Percentiles rank a stretch among this genome's conserved stretches.
Evolutionary conservation across 176 grass and related monocot genomes (phyloP).

Genomic region (Stipa capillata): DNA sequence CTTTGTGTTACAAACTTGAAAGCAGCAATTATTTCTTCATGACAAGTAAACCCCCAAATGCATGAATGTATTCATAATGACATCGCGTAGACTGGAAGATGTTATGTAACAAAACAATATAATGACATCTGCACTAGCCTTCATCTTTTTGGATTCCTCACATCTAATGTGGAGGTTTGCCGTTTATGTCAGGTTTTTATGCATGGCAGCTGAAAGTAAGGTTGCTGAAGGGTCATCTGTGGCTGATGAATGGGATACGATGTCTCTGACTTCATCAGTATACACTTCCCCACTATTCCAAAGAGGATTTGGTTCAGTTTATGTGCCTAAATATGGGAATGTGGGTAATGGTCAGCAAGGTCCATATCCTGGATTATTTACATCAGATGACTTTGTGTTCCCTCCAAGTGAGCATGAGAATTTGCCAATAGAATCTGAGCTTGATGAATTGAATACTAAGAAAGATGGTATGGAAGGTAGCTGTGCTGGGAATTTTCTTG

Average conservation of each 20-base stretch:
- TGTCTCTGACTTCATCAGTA: conserved; percentile 45
- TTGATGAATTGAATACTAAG: conserved; percentile 14
- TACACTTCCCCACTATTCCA: conserved; percentile 42
- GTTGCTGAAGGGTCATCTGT: conserved; percentile 10
- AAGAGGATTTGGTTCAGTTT: conserved; percentile 15
- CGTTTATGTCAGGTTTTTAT: conserved; percentile 25
- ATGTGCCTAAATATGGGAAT: conserved; percentile 19
- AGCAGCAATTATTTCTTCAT: not conserved
- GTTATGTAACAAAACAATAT: not conserved
- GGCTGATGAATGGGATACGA: conserved; percentile 45
- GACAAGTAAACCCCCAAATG: not conserved
- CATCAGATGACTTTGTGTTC: conserved; percentile 65
- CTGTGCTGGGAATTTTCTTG: conserved; percentile 18
- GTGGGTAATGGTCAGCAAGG: not conserved
- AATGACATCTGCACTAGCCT: not conserved
- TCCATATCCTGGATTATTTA: conserved; percentile 35
- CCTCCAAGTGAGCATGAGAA: conserved; percentile 86
- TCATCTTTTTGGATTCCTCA: not conserved
- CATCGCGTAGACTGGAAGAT: not conserved
- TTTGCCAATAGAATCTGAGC: conserved; percentile 55
- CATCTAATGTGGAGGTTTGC: not conserved
- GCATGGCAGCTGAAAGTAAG: conserved; percentile 47
- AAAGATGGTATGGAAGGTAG: conserved; percentile 5
- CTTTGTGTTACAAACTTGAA: not conserved
- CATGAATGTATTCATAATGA: not conserved